Percentiles rank a stretch among this genome's conserved stretches.
phyloP scores from a whole-genome alignment of 352 stramenopile species.

The Pythium vanterpoolii region DNA sequence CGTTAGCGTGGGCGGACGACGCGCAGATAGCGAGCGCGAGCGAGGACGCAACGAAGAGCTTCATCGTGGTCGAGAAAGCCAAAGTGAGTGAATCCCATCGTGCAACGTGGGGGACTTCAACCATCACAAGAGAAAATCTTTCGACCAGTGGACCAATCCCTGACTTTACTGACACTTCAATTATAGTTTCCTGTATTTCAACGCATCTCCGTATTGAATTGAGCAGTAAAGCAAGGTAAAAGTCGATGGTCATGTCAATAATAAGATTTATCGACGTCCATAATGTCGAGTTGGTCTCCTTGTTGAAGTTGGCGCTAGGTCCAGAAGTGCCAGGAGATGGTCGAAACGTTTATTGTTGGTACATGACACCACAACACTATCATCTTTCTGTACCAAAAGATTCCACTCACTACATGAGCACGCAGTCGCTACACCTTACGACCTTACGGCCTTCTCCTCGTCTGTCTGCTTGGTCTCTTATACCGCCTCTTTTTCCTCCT shows the following conservation, averaged over 20 bases:
- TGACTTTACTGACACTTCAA: not conserved
- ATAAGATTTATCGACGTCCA: not conserved
- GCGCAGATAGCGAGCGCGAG: not conserved
- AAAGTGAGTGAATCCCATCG: too few relatives aligned
- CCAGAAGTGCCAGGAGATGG: not conserved
- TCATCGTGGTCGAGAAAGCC: constrained; percentile 9
- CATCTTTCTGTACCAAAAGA: not conserved
- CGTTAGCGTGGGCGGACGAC: not conserved
- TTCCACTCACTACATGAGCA: not conserved
- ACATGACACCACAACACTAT: not conserved
- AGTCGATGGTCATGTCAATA: not conserved
- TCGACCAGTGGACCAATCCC: not conserved
- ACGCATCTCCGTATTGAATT: too few relatives aligned
- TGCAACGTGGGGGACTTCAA: too few relatives aligned
- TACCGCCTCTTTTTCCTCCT: constrained; percentile 8
- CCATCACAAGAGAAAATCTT: not conserved
- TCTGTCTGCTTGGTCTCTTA: constrained; percentile 1
- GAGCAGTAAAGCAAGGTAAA: not conserved
- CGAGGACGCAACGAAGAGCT: constrained; percentile 2
- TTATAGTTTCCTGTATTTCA: too few relatives aligned
- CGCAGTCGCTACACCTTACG: not conserved
- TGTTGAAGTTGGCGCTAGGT: not conserved
- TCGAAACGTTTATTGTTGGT: not conserved
- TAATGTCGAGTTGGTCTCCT: not conserved
- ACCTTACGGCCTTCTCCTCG: not conserved